Evolutionary conservation across 768 basidiomycete species (phyloP).

Genomic region (Suillus subaureus): DNA sequence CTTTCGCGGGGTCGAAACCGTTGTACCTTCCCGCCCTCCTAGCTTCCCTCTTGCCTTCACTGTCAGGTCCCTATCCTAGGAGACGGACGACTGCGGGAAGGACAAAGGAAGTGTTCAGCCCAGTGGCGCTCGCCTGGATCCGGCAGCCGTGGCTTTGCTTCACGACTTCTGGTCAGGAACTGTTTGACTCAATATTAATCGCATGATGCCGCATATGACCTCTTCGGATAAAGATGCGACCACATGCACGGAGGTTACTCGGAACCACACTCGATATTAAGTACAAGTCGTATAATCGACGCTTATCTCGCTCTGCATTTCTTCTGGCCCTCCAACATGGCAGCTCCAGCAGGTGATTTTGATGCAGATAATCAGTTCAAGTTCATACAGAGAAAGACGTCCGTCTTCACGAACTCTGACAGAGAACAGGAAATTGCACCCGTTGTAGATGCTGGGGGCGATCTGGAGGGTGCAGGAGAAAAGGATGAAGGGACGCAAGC

Average conservation of each 20-base stretch:
- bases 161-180: neutral
- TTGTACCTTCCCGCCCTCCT: too few species aligned
- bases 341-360: conserved; percentile 8
- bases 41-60: too few species aligned
- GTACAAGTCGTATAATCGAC: neutral
- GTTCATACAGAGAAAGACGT: conserved; percentile 24
- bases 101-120: too few species aligned
- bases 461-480: conserved; percentile 7
- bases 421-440: conserved; percentile 11
- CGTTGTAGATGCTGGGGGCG: conserved; percentile 23
- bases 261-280: conserved; percentile 1
- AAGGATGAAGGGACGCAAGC: conserved; percentile 15
- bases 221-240: neutral
- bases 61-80: too few species aligned
- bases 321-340: conserved; percentile 20
- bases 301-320: neutral
- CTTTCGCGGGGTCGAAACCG: too few species aligned
- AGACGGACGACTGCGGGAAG: too few species aligned
- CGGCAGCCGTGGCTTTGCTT: too few species aligned
- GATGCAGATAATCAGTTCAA: conserved; percentile 8
- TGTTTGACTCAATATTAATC: neutral
- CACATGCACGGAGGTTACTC: neutral
- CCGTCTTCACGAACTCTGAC: conserved; percentile 16
- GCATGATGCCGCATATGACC: neutral
- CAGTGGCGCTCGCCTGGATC: too few species aligned